Evolutionary conservation across 257 asterid species (phyloP).

Genomic region (Primulina tabacum): DNA sequence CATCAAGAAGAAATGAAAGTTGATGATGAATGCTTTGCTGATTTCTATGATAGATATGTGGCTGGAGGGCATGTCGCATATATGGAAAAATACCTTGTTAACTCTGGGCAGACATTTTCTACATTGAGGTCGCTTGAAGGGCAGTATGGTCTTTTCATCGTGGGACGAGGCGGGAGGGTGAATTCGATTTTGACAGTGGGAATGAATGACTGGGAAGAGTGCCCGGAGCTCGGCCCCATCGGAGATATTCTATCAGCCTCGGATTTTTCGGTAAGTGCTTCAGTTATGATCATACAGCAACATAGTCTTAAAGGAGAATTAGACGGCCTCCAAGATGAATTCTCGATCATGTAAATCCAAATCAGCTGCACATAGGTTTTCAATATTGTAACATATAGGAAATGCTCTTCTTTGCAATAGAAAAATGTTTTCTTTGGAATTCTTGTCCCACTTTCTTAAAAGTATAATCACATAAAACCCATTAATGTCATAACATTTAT

Average conservation of each 20-base stretch:
- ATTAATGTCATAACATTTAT: too few species aligned
- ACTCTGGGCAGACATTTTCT: slow-evolving; percentile 86
- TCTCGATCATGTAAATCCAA: slow-evolving; percentile 62
- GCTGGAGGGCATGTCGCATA: slow-evolving; percentile 87
- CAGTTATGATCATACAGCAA: slow-evolving; percentile 82
- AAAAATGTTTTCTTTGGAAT: background rate
- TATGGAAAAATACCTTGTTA: slow-evolving; percentile 79
- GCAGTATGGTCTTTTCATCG: slow-evolving; percentile 77
- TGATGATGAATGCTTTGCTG: slow-evolving; percentile 86
- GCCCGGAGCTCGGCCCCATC: slow-evolving; percentile 91
- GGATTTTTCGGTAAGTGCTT: slow-evolving; percentile 69
- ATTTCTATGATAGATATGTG: slow-evolving; percentile 75
- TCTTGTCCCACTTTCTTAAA: background rate
- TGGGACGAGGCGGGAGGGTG: slow-evolving; percentile 84
- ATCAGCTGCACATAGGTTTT: background rate
- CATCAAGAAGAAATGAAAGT: slow-evolving; percentile 83
- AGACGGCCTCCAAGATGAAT: slow-evolving; percentile 88
- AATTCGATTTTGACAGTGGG: slow-evolving; percentile 76
- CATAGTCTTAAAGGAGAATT: slow-evolving; percentile 76
- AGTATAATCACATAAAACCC: too few species aligned
- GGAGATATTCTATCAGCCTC: slow-evolving; percentile 91
- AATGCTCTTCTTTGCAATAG: too few species aligned
- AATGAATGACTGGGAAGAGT: slow-evolving; percentile 97
- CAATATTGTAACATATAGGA: background rate
- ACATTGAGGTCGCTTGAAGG: slow-evolving; percentile 77